Conservation (phyloP, 768 basidiomycete species). For the Lactarius tabidus region DNA sequence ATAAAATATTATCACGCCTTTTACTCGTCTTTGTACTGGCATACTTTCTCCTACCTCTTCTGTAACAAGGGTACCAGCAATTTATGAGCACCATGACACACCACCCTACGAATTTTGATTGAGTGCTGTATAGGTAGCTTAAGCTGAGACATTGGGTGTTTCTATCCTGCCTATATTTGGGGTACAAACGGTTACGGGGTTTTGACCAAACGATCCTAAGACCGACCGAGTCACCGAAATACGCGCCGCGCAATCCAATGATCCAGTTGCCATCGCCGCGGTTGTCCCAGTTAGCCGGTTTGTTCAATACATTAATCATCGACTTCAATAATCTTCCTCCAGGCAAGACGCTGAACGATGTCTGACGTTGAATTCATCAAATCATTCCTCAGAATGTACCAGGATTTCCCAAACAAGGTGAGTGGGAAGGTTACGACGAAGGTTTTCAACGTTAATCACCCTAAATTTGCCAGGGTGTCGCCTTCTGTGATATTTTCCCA, state of each 20-base stretch:
- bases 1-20: slow-evolving; percentile 25
- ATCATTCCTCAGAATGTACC: slow-evolving; percentile 53
- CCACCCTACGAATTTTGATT: not conserved
- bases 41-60: slow-evolving; percentile 30
- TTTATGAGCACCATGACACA: slow-evolving; percentile 36
- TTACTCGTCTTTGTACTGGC: slow-evolving; percentile 24
- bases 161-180: not conserved
- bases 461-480: slow-evolving; percentile 65
- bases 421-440: slow-evolving; percentile 17
- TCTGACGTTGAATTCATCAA: slow-evolving; percentile 72
- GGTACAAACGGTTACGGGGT: not conserved
- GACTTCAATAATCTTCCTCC: not conserved
- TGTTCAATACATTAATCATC: not conserved
- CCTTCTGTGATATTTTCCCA: slow-evolving; percentile 94
- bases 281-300: not conserved
- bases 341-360: slow-evolving; percentile 38
- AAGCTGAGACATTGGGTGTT: not conserved
- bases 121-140: no score
- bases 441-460: no score
- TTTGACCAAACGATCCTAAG: no score
- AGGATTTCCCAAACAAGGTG: slow-evolving; percentile 91
- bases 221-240: no score
- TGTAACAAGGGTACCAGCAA: slow-evolving; percentile 37
- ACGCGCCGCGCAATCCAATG: no score
- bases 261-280: not conserved